Evolutionary conservation across 1,139 yeast species (phyloP).

Genomic region (Taiozyma onychis): DNA sequence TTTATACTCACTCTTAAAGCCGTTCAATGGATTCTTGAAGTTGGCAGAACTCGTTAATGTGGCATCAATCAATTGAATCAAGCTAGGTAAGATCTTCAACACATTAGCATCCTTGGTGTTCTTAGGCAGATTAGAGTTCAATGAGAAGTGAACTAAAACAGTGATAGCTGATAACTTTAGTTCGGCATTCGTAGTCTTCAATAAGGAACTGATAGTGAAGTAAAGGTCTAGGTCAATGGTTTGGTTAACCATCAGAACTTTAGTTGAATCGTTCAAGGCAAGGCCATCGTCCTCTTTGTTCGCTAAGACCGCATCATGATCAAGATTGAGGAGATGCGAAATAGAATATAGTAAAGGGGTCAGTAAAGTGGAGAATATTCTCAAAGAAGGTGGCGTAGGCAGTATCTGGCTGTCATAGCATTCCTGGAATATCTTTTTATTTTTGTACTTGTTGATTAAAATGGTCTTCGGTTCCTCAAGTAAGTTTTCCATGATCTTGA

Average conservation of each 20-base stretch:
- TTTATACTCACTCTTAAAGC: slow-evolving; percentile 15
- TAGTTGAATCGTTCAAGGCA: no score
- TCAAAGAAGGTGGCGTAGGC: slow-evolving; percentile 24
- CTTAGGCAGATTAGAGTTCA: slow-evolving; percentile 15
- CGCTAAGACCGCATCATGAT: slow-evolving; percentile 4
- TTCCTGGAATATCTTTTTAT: slow-evolving; percentile 11
- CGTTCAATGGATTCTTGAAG: slow-evolving; percentile 6
- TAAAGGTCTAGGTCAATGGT: slow-evolving; percentile 36
- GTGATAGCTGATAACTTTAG: slow-evolving; percentile 26
- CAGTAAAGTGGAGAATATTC: slow-evolving; percentile 19
- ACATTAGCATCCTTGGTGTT: slow-evolving; percentile 18
- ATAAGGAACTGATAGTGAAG: slow-evolving; percentile 25
- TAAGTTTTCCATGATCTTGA: slow-evolving; percentile 18
- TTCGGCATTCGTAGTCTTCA: slow-evolving; percentile 24
- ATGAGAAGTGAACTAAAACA: slow-evolving; percentile 25
- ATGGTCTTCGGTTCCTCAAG: slow-evolving; percentile 18
- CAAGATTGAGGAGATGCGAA: slow-evolving; percentile 24
- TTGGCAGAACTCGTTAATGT: not conserved
- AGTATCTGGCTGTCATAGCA: slow-evolving; percentile 16
- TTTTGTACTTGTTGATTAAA: slow-evolving; percentile 15
- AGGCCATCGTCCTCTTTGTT: not conserved
- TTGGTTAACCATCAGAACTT: slow-evolving; percentile 32
- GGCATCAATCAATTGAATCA: slow-evolving; percentile 24
- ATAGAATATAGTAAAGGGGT: slow-evolving; percentile 28
- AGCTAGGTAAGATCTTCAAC: slow-evolving; percentile 25